Percentiles rank a stretch among this genome's conserved stretches.
phyloP scores from a whole-genome alignment of 331 rosid genomes.

The Pyrus hybrid region DNA sequence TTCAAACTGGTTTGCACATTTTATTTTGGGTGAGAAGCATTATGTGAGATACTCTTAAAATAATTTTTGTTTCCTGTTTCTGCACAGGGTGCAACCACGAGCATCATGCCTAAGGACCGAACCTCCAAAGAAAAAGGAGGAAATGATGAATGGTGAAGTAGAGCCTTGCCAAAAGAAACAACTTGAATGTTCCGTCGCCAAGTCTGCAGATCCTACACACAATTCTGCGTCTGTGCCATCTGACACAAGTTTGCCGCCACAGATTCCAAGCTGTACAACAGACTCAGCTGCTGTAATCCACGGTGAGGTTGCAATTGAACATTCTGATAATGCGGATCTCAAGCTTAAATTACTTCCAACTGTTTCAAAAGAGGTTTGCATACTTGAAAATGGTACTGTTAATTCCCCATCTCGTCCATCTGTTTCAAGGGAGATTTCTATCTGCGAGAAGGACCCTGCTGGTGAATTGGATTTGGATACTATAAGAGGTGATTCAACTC shows the following conservation, averaged over 20 bases:
- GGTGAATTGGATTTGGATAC: slow-evolving; percentile 12
- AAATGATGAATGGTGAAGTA: slow-evolving; percentile 24
- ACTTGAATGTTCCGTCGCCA: slow-evolving; percentile 14
- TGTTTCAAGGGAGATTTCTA: slow-evolving; percentile 24
- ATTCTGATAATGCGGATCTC: slow-evolving; percentile 21
- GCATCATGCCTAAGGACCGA: slow-evolving; percentile 51
- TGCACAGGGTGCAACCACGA: slow-evolving; percentile 58
- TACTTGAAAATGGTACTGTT: background rate
- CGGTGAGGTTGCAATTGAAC: slow-evolving; percentile 21
- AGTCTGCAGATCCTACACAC: slow-evolving; percentile 10
- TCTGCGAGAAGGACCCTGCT: slow-evolving; percentile 14
- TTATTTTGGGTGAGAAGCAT: background rate
- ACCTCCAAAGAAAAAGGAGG: slow-evolving; percentile 30
- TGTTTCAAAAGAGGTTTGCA: slow-evolving; percentile 18
- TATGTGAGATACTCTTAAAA: background rate
- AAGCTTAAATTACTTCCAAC: slow-evolving; percentile 16
- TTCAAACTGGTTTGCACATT: background rate
- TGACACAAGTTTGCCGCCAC: slow-evolving; percentile 17
- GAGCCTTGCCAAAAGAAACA: slow-evolving; percentile 28
- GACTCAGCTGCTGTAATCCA: slow-evolving; percentile 22
- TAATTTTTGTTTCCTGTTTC: slow-evolving; percentile 5
- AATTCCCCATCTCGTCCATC: slow-evolving; percentile 12
- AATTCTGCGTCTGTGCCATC: slow-evolving; percentile 18
- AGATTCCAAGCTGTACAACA: slow-evolving; percentile 18
- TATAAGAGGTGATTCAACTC: slow-evolving; percentile 2